Percentiles rank a stretch among this genome's conserved stretches.
phyloP scores from a whole-genome alignment of 2,329 filamentous ascomycete species.

The Fusarium pininemorale region DNA sequence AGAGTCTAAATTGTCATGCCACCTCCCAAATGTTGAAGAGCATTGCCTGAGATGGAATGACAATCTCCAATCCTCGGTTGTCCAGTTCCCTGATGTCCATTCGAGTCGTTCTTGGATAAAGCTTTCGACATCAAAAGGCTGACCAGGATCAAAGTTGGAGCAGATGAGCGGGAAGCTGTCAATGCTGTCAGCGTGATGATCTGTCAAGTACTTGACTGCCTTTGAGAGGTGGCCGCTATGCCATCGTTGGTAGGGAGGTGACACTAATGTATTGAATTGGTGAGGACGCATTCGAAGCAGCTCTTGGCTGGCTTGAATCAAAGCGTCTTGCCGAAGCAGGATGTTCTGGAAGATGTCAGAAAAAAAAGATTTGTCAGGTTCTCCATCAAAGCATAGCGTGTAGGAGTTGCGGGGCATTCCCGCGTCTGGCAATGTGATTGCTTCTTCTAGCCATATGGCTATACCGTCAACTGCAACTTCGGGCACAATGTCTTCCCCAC shows the following conservation, averaged over 20 bases:
- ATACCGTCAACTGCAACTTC: background rate
- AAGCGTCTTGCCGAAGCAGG: background rate
- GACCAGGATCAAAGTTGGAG: background rate
- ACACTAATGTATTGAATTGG: background rate
- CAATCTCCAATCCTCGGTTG: rapidly evolving
- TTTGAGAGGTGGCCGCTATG: background rate
- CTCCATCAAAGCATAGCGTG: constrained; percentile 1
- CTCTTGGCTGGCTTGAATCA: background rate
- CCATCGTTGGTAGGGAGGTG: background rate
- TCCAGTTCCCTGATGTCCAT: background rate
- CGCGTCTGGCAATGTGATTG: background rate
- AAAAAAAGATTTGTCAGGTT: background rate
- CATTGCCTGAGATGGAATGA: background rate
- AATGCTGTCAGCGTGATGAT: background rate
- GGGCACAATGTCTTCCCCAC: background rate
- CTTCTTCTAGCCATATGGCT: background rate
- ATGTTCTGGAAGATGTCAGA: background rate
- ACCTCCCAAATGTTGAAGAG: background rate
- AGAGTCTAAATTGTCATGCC: background rate
- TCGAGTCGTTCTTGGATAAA: background rate
- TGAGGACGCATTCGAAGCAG: background rate
- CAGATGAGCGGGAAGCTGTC: background rate
- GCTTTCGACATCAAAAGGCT: background rate
- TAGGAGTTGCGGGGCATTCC: constrained; percentile 1
- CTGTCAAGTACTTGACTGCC: background rate